Evolutionary conservation across 1,139 yeast genomes (phyloP), one percentile per base, ranked within the genome.

Genomic region (Meyerozyma carpophila): DNA sequence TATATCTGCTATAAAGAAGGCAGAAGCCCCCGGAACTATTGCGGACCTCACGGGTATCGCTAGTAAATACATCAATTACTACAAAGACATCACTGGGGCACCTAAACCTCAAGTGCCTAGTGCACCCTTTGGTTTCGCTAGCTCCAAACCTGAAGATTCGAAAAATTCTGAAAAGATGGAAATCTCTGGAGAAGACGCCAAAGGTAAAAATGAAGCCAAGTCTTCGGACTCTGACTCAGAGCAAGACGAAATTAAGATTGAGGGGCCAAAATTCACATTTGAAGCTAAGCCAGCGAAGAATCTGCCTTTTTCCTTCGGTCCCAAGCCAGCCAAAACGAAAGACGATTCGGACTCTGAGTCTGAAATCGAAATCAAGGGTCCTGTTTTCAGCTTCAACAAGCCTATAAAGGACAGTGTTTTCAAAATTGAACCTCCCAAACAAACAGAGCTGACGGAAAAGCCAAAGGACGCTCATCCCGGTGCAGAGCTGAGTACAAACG

Each of bases 211-310:
- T 28, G 50, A 47, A 16, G 49, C 52, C 10, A 49, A 54, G 4
- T 51, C 51, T 14, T 55, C 59, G 8, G 68, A 58, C n/a, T 57
- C 68, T 1, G 73, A 68, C 11, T 59, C 66, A 1, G 76, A 68
- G 9, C 55, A 46, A 32, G 70, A 71, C 14, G 76, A 72, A 36
- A 61, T 78, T 36, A 75, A 75, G 53, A 71, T 70, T 14, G 75
- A 83, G 56, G 94, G 94, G 0, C 94, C 94, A 10, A 61, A 64
- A 39, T 85, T 85, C 59, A 75, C 79, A 2, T 53, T 84, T 41
- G 57, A 61, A 7, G 52, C 70, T 10, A 73, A 75, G 41, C 87
- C 89, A 37, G 68, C 79, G 1, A 76, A 76, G 41, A 73, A 73
- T 43, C 73, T 85, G 1, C 83, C 82, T 1, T 85, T 87, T 56